Evolutionary conservation across 2,329 filamentous ascomycete genomes (phyloP).

Genomic region (Cordyceps javanica): DNA sequence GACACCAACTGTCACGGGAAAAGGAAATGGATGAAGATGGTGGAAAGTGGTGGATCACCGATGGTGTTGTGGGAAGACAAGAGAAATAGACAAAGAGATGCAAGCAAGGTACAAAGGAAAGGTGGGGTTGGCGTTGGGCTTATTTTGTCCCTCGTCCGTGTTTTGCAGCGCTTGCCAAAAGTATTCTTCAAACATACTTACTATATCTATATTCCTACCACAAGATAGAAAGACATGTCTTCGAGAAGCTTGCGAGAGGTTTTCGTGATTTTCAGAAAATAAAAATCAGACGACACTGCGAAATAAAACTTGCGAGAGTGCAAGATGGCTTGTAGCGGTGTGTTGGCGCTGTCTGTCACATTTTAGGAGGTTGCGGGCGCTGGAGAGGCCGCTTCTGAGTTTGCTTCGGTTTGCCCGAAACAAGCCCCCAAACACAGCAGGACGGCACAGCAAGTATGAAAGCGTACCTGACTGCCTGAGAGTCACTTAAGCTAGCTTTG

Average conservation of each 20-base stretch:
- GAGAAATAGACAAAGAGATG: neutral
- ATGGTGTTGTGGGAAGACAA: neutral
- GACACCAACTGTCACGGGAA: slow-evolving; percentile 2
- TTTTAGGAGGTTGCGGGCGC: neutral
- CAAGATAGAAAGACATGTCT: neutral
- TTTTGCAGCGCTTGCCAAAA: neutral
- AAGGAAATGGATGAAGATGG: neutral
- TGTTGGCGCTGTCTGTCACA: neutral
- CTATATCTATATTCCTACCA: too few species aligned
- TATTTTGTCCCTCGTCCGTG: neutral
- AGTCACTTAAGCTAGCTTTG: too few species aligned
- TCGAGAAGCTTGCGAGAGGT: neutral
- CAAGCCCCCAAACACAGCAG: neutral
- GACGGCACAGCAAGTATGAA: too few species aligned
- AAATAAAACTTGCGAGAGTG: neutral
- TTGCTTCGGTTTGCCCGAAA: neutral
- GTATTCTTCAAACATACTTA: neutral
- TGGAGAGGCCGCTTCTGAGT: neutral
- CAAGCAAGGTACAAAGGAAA: neutral
- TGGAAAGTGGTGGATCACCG: neutral
- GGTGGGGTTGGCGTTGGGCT: neutral
- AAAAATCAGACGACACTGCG: neutral
- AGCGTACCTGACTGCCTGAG: too few species aligned
- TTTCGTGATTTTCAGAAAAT: neutral
- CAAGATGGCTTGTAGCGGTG: neutral